Percentiles rank a stretch among this genome's conserved stretches.
phyloP scores from a whole-genome alignment of 2,329 filamentous ascomycete genomes.

The Colletotrichum sp. region DNA sequence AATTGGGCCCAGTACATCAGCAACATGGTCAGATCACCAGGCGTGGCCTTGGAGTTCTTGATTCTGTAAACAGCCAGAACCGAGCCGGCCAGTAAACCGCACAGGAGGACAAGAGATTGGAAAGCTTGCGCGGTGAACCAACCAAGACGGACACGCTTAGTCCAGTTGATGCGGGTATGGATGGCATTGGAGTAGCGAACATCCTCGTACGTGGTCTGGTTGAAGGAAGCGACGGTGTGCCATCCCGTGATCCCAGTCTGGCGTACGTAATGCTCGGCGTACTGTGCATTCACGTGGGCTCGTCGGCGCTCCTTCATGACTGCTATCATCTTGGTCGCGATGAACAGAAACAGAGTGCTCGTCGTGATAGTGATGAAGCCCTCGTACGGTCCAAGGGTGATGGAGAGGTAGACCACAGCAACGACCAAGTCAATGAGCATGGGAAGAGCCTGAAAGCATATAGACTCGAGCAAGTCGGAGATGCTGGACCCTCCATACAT shows the following conservation, averaged over 20 bases:
- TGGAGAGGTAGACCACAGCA: conserved; percentile 64
- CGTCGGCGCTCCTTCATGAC: conserved; percentile 54
- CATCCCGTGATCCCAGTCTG: conserved; percentile 63
- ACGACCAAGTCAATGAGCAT: conserved; percentile 66
- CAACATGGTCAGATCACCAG: conserved; percentile 74
- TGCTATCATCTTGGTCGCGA: conserved; percentile 57
- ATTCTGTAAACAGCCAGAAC: conserved; percentile 71
- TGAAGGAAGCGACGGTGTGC: conserved; percentile 65
- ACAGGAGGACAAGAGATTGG: conserved; percentile 65
- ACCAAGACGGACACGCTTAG: conserved; percentile 15
- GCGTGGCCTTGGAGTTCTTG: conserved; percentile 60
- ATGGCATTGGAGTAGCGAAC: conserved; percentile 58
- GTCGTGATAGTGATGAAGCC: conserved; percentile 67
- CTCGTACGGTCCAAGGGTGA: conserved; percentile 65
- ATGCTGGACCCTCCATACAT: conserved; percentile 60
- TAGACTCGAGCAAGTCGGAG: conserved; percentile 61
- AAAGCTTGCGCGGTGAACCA: conserved; percentile 20
- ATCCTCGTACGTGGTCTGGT: conserved; percentile 63
- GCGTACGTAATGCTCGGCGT: conserved; percentile 60
- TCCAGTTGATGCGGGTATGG: conserved; percentile 18
- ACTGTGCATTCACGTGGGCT: conserved; percentile 56
- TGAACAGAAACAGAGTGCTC: conserved; percentile 59
- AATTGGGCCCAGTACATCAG: conserved; percentile 78
- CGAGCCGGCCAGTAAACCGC: conserved; percentile 69
- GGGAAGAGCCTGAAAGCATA: conserved; percentile 63